Conservation (phyloP, 2,329 filamentous ascomycete genomes). For the Colletotrichum falcatum region DNA sequence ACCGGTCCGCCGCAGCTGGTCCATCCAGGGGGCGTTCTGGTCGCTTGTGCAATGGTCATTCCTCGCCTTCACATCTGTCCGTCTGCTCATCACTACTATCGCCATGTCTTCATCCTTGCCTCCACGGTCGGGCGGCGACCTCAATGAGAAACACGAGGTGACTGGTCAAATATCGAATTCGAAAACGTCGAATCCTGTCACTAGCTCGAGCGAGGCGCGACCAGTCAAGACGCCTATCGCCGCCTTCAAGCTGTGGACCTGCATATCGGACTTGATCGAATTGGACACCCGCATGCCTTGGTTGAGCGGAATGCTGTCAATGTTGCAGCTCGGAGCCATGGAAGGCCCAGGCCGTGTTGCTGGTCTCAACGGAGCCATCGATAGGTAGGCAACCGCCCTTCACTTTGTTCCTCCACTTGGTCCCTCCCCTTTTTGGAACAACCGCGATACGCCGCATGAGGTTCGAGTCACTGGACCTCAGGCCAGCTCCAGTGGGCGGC, state of each 20-base stretch:
- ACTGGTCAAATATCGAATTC: slow-evolving; percentile 44
- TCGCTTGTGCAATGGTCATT: slow-evolving; percentile 66
- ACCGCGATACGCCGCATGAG: slow-evolving; percentile 58
- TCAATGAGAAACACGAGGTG: slow-evolving; percentile 30
- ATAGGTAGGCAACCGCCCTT: slow-evolving; percentile 79
- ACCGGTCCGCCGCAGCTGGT: slow-evolving; percentile 49
- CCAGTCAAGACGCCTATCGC: slow-evolving; percentile 72
- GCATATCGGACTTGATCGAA: slow-evolving; percentile 78
- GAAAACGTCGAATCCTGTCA: slow-evolving; percentile 43
- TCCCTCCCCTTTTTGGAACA: slow-evolving; percentile 27
- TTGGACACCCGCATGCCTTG: slow-evolving; percentile 89
- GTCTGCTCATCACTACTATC: slow-evolving; percentile 73
- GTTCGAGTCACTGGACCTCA: slow-evolving; percentile 59
- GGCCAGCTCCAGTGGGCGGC: slow-evolving; percentile 52
- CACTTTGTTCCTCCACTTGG: slow-evolving; percentile 40
- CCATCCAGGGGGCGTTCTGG: slow-evolving; percentile 65
- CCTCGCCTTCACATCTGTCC: slow-evolving; percentile 70
- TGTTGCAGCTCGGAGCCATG: slow-evolving; percentile 80
- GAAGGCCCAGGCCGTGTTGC: slow-evolving; percentile 81
- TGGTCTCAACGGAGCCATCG: slow-evolving; percentile 80
- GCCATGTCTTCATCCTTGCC: slow-evolving; percentile 76
- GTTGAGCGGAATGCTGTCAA: slow-evolving; percentile 80
- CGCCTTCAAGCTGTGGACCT: slow-evolving; percentile 82
- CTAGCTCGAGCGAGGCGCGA: slow-evolving; percentile 25
- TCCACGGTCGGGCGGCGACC: slow-evolving; percentile 52